Conservation (phyloP, 1,284 basidiomycete species). For the Cerioporus squamosus region DNA sequence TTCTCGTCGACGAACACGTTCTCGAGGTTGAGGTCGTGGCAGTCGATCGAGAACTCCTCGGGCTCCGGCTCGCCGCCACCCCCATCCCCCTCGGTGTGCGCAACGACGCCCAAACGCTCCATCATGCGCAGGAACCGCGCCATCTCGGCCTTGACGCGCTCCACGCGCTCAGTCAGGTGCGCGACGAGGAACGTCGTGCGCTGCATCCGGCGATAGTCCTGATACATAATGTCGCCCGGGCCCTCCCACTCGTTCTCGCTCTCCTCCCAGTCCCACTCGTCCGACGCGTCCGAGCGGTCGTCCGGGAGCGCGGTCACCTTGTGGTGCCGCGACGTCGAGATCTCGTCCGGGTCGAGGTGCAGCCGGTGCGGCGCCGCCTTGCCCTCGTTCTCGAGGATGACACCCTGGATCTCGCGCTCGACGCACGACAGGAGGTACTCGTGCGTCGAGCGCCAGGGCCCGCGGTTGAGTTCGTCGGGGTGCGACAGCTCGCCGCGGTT, state of each 20-base stretch:
- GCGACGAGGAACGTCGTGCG: constrained; percentile 75
- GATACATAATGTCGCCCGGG: constrained; percentile 73
- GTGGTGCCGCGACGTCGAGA: constrained; percentile 69
- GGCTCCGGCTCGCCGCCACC: constrained; percentile 30
- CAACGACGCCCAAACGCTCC: constrained; percentile 50
- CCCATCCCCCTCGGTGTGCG: constrained; percentile 31
- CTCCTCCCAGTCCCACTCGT: constrained; percentile 76
- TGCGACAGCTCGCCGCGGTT: constrained; percentile 73
- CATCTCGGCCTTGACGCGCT: constrained; percentile 70
- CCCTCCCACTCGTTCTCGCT: constrained; percentile 78
- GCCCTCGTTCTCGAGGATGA: constrained; percentile 75
- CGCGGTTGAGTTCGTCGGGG: constrained; percentile 71
- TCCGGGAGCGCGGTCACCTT: constrained; percentile 64
- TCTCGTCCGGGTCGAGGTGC: constrained; percentile 79
- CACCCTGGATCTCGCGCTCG: constrained; percentile 66
- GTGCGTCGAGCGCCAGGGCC: constrained; percentile 66
- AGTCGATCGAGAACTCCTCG: constrained; percentile 75
- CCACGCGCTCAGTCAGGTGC: constrained; percentile 65
- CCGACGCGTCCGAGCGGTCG: constrained; percentile 70
- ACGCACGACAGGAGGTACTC: constrained; percentile 68
- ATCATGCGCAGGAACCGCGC: constrained; percentile 65
- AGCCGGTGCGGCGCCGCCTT: constrained; percentile 71
- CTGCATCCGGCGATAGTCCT: constrained; percentile 79
- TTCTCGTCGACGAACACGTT: constrained; percentile 78
- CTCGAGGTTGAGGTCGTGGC: constrained; percentile 79